A percentile compares a stretch with the other conserved stretches of the same genome.
Evolutionary conservation across 2,329 filamentous ascomycete species (phyloP).

Genomic region (Epichloe glyceriae): DNA sequence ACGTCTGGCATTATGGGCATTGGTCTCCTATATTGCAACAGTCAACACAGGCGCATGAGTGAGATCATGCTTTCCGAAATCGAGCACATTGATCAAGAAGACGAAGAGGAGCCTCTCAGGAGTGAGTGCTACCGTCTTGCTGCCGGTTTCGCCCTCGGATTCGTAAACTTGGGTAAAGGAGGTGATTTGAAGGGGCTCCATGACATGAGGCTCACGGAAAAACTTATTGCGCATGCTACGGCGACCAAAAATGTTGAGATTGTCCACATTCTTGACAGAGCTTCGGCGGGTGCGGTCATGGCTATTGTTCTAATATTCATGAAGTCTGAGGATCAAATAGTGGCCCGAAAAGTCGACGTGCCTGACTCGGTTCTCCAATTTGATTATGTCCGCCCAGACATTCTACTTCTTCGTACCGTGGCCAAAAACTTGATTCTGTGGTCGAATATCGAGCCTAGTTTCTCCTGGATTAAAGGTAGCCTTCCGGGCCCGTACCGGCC

Average conservation of each 20-base stretch:
- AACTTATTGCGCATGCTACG: constrained; percentile 73
- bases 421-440: constrained; percentile 89
- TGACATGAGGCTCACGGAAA: constrained; percentile 86
- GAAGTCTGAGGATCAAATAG: constrained; percentile 80
- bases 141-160: constrained; percentile 82
- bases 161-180: constrained; percentile 90
- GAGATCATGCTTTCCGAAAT: constrained; percentile 98
- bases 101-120: constrained; percentile 73
- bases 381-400: constrained; percentile 88
- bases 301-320: constrained; percentile 88
- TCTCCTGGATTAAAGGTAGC: constrained; percentile 62
- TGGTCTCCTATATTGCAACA: constrained; percentile 83
- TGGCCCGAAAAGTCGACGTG: constrained; percentile 86
- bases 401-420: constrained; percentile 79
- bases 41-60: constrained; percentile 95
- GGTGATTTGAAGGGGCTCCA: constrained; percentile 77
- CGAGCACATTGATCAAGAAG: constrained; percentile 65
- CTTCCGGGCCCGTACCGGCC: constrained; percentile 58
- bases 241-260: constrained; percentile 82
- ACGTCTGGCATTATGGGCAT: constrained; percentile 97
- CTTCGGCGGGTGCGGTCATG: constrained; percentile 84
- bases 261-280: constrained; percentile 85
- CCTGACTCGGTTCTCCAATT: constrained; percentile 85
- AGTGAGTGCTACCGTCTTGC: constrained; percentile 95
- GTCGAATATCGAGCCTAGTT: constrained; percentile 62